Evolutionary conservation across 352 stramenopile species (phyloP).

Genomic region (Phytophthora pinifolia): DNA sequence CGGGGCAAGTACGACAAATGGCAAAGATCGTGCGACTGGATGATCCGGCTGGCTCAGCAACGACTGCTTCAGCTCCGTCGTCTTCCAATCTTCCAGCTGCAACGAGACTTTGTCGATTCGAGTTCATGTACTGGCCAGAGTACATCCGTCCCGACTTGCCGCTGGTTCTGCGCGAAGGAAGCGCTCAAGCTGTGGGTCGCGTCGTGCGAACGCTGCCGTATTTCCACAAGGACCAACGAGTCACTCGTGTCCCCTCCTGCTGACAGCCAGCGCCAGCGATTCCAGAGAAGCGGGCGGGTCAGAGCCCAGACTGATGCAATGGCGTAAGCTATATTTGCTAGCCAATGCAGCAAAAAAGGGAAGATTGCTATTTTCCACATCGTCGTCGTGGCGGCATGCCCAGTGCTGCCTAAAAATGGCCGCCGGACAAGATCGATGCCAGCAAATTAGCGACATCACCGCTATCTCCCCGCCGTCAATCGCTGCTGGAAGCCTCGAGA

Average conservation of each 20-base stretch:
- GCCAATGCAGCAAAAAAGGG: too few species aligned
- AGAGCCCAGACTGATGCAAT: conserved; percentile 1
- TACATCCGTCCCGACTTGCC: conserved; percentile 78
- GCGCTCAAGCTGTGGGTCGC: conserved; percentile 66
- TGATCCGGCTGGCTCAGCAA: conserved; percentile 5
- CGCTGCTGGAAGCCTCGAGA: neutral
- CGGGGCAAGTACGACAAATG: conserved; percentile 79
- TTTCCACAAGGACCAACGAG: conserved; percentile 39
- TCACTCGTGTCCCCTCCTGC: conserved; percentile 49
- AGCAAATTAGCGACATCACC: conserved; percentile 12
- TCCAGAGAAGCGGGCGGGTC: neutral
- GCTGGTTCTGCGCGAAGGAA: conserved; percentile 69
- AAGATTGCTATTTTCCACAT: conserved; percentile 17
- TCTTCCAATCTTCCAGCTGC: conserved; percentile 21
- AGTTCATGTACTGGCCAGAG: conserved; percentile 89
- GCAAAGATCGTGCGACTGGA: conserved; percentile 68
- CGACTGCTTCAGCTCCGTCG: conserved; percentile 6
- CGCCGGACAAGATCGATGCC: conserved; percentile 13
- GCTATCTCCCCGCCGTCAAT: conserved; percentile 1
- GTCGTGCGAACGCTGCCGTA: conserved; percentile 64
- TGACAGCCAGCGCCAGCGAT: conserved; percentile 21
- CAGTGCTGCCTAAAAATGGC: conserved; percentile 21
- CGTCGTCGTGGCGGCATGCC: neutral
- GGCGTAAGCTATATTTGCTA: conserved; percentile 18
- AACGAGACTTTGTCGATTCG: conserved; percentile 69